Base-by-base conservation (phyloP, 2,329 filamentous ascomycete species). In the Coleophoma crateriformis region DNA sequence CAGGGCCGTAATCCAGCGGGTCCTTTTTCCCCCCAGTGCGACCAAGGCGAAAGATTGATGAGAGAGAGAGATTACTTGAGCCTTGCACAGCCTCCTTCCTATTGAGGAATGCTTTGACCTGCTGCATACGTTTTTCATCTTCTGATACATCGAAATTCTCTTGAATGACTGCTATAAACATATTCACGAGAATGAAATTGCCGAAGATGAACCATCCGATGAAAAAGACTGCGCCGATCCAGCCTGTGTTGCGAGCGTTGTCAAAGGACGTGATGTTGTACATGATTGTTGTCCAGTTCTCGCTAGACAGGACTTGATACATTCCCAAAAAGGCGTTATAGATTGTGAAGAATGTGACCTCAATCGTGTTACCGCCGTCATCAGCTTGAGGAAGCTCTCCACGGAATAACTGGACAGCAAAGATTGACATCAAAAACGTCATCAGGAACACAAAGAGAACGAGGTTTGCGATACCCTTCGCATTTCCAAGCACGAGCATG, bases 111-210 rank as follows among this genome's bases (percentile, higher is more conserved):
- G 92, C 89, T 62, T 91, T 92, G 53, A 99, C 91, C 69, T 99
- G 95, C 65, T 97, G 90, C 54, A 97, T 71, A 17, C 95, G 90
- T 70, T 99, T 99, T 67, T 97, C 91, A 64, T 99, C 95, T 66
- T 99, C 94, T 3, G 91, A 95, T 22, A 99, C 90, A 69, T 99
- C 94, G 65, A 99, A 99, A 63, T 96, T 99, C 65, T 99, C 94
- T 68, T 99, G 94, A 57, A 99, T 99, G 71, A 99, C 94, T 76
- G 94, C 94, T 88, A 99, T 97, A 75, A 99, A 99, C 94, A 99
- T 99, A 65, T 97, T 99, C 72, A 99, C 73, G 54, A 97, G 81
- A 70, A 99, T 95, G 65, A 97, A 92, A 67, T 95, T 96, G 6
- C 90, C 80, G 40, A 99, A 78, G 50, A 96, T 94, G 68, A 96